These are phyloP conservation scores for Daedaleopsis sinensis DNA, from an alignment of 768 basidiomycete genomes.

Conservation along the genomic window DNA sequence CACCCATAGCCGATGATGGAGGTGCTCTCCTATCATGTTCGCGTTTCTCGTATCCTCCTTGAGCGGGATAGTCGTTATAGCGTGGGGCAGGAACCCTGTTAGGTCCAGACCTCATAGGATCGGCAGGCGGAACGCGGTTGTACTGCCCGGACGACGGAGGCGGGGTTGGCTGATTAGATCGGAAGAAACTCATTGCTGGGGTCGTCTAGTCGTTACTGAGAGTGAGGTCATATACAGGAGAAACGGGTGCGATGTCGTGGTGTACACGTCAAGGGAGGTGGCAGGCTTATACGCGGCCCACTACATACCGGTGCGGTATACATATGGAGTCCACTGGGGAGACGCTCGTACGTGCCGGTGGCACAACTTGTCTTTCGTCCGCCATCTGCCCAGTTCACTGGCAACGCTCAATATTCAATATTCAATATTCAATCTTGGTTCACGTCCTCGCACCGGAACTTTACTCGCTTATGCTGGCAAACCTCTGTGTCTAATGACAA, in stretches of 20 bases:
- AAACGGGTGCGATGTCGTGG: not conserved
- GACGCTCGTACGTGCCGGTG: too few species aligned
- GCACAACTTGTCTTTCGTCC: not conserved
- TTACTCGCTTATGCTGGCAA: too few species aligned
- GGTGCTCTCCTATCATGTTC: conserved; percentile 23
- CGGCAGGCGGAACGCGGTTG: conserved; percentile 43
- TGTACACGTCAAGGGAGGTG: not conserved
- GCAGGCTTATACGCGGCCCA: too few species aligned
- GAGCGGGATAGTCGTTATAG: conserved; percentile 29
- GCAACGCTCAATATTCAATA: too few species aligned
- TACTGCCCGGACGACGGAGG: conserved; percentile 43
- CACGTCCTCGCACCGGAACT: too few species aligned
- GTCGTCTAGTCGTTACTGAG: not conserved
- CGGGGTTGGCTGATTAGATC: conserved; percentile 16
- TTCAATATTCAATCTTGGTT: too few species aligned
- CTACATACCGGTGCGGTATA: too few species aligned
- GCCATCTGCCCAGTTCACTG: too few species aligned
- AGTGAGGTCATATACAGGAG: not conserved
- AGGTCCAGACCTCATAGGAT: conserved; percentile 14
- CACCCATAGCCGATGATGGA: conserved; percentile 15
- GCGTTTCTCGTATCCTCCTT: conserved; percentile 31
- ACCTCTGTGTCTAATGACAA: too few species aligned
- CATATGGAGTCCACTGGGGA: too few species aligned
- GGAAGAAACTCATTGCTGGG: conserved; percentile 25
- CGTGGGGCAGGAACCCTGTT: conserved; percentile 29